Base-by-base conservation (phyloP, 805 yeast species). In the Candida caryicola region DNA sequence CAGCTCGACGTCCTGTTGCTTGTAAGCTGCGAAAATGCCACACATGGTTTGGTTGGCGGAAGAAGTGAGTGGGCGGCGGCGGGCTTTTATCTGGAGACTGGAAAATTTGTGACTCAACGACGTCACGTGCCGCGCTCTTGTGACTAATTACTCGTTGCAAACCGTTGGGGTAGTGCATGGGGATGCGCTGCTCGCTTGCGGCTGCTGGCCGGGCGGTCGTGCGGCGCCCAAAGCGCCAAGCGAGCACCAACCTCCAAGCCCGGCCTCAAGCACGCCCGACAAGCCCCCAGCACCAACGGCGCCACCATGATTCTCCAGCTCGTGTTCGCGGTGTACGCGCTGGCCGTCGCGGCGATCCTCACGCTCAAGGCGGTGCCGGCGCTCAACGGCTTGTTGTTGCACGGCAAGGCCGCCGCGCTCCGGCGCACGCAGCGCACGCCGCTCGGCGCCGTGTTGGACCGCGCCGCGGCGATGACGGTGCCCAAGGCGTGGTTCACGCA, bases 1-100 rank as follows among this genome's bases (percentile, higher is more conserved):
- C 39, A 73, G 69, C 52, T 82, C 82, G 44, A 85, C 82, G 49
- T 88, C 85, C 30, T 81, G 83, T 59, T 86, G 91, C 66, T 74
- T 81, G 68, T 76, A 87, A 34, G 95, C 89, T 46, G 97, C 97
- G 60, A 87, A 93, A 57, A 93, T 93, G 71, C 99, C 99, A 82
- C 99, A 93, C 99, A 93, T 93, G 27, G 13, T 38, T 31, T 19
- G 25, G 32, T 12, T 33, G n/a, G n/a, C 21, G 23, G 16, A 21
- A n/a, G 21, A 17, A n/a, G 29, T 12, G n/a, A n/a, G n/a, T n/a
- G n/a, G n/a, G 23, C 9, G 6, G 9, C 9, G 23, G 23, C 9
- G 13, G 10, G 17, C 10, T 35, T 35, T 21, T 17, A 18, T 25
- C 21, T 23, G 33, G 31, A 14, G 13, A 18, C 10, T 29, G 33